These are phyloP conservation scores for Sapria himalayana DNA, from an alignment of 345 rosid species.

Conservation along the genomic window DNA sequence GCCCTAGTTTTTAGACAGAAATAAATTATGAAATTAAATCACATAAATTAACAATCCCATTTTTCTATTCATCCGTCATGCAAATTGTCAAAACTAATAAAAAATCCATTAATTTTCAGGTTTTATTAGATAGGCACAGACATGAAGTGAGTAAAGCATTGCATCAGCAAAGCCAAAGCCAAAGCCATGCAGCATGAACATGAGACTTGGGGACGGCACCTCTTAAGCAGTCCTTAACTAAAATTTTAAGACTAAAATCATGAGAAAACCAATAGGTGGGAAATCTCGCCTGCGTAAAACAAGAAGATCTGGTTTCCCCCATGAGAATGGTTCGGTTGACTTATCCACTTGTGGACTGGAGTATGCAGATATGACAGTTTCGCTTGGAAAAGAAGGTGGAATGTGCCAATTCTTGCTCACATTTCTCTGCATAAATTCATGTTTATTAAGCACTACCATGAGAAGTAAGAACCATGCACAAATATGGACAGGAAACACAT, in stretches of 20 bases:
- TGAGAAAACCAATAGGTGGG: slow-evolving; percentile 6
- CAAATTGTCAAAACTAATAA: no score
- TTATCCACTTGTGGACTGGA: slow-evolving; percentile 70
- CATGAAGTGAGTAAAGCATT: no score
- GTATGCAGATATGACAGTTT: slow-evolving; percentile 65
- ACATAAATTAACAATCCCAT: no score
- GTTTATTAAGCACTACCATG: neutral
- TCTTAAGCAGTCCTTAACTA: neutral
- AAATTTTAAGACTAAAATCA: neutral
- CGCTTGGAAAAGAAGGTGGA: slow-evolving; percentile 81
- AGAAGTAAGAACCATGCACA: slow-evolving; percentile 4
- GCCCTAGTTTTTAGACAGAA: no score
- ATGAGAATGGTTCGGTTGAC: slow-evolving; percentile 69
- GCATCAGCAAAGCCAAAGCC: no score
- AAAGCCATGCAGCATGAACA: neutral
- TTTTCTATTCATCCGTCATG: no score
- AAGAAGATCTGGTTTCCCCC: slow-evolving; percentile 84
- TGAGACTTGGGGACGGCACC: no score
- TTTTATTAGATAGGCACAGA: no score
- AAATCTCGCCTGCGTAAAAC: slow-evolving; percentile 47
- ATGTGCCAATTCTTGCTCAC: slow-evolving; percentile 98
- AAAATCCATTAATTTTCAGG: no score
- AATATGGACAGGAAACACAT: slow-evolving; percentile 5
- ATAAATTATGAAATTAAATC: no score
- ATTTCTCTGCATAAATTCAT: slow-evolving; percentile 42